Conservation (phyloP, 352 stramenopile species). For the Phytophthora rubi region DNA sequence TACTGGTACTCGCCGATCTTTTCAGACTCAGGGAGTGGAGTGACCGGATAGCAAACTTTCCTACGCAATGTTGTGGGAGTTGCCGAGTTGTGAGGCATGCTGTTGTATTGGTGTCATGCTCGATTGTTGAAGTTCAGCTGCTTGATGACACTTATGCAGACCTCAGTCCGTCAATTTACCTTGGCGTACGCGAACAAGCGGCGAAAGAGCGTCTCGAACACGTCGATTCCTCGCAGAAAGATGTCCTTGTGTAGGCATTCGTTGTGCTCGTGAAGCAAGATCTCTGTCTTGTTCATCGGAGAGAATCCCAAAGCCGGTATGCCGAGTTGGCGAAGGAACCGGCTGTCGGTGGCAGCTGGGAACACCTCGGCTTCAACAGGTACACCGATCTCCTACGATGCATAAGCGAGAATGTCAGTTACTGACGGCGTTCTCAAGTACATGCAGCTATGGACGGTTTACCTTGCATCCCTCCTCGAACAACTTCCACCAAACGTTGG, state of each 20-base stretch:
- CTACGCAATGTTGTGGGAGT: too few relatives aligned
- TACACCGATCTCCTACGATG: conserved; percentile 55
- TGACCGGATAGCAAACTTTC: too few relatives aligned
- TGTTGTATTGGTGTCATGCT: too few relatives aligned
- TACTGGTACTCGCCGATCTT: too few relatives aligned
- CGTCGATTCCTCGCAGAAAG: conserved; percentile 92
- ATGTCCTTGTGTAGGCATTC: conserved; percentile 93
- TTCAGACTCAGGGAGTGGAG: too few relatives aligned
- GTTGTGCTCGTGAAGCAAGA: conserved; percentile 97
- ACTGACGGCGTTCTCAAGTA: background rate
- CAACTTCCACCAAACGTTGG: conserved; percentile 59
- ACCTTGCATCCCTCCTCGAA: conserved; percentile 60
- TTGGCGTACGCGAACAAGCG: conserved; percentile 48
- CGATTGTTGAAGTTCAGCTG: too few relatives aligned
- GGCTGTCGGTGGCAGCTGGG: conserved; percentile 93
- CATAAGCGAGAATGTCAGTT: background rate
- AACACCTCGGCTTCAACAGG: conserved; percentile 93
- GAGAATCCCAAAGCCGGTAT: conserved; percentile 94
- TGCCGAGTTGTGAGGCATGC: too few relatives aligned
- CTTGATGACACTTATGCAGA: too few relatives aligned
- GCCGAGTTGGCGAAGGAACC: conserved; percentile 91
- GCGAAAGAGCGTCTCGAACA: conserved; percentile 79
- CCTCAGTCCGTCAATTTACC: background rate
- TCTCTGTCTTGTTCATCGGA: conserved; percentile 94
- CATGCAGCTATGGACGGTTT: background rate